Conservation (phyloP, 2,329 filamentous ascomycete genomes). For the Pseudogymnoascus sp. region DNA sequence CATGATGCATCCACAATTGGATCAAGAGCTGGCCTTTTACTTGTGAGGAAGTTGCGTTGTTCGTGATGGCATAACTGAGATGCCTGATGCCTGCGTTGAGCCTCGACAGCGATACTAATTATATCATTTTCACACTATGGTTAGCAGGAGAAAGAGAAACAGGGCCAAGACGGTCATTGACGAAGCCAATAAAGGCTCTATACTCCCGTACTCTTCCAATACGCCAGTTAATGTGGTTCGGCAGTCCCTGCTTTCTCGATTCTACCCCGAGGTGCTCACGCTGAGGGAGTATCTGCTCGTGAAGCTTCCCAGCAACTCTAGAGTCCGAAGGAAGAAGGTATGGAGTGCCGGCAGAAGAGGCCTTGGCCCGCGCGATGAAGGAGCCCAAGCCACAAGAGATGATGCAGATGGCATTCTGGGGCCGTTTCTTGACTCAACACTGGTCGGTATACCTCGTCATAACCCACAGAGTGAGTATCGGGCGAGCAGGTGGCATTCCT, state of each 20-base stretch:
- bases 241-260: conserved; percentile 59
- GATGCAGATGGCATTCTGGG: conserved; percentile 12
- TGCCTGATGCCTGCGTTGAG: neutral
- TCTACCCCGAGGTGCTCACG: conserved; percentile 57
- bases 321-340: conserved; percentile 50
- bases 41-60: neutral
- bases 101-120: neutral
- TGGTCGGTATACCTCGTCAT: conserved; percentile 21
- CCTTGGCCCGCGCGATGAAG: neutral
- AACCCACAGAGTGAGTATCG: neutral
- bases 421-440: conserved; percentile 23
- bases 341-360: conserved; percentile 27
- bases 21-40: neutral
- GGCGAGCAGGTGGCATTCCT: neutral
- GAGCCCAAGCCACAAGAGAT: neutral
- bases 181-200: conserved; percentile 24
- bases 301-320: conserved; percentile 59
- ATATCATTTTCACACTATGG: conserved; percentile 25
- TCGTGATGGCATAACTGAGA: neutral
- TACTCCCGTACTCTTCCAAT: conserved; percentile 10
- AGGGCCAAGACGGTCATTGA: conserved; percentile 13
- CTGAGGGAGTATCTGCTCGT: conserved; percentile 63
- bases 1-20: neutral
- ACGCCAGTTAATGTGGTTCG: conserved; percentile 22
- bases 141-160: conserved; percentile 34